Conservation (phyloP, 1,284 basidiomycete species). For the Rhodotorula glutinis region DNA sequence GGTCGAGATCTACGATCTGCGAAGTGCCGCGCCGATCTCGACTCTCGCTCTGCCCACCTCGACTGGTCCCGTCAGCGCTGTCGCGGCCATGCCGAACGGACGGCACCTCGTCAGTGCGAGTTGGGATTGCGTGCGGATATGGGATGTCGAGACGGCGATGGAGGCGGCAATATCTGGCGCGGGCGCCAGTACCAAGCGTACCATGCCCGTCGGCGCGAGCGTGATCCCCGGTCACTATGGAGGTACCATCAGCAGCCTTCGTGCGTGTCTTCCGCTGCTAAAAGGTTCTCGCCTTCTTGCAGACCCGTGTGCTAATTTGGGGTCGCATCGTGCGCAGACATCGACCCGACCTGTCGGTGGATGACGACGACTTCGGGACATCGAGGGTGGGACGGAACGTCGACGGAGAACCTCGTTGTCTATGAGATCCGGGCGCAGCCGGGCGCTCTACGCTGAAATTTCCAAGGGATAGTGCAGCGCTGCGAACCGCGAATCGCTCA, state of each 20-base stretch:
- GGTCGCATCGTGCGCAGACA: slow-evolving; percentile 56
- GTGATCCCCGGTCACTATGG: slow-evolving; percentile 97
- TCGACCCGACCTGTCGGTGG: slow-evolving; percentile 80
- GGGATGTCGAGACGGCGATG: slow-evolving; percentile 59
- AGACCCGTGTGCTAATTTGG: background rate
- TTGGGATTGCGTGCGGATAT: slow-evolving; percentile 87
- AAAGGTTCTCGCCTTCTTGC: too few relatives aligned
- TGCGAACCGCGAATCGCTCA: too few relatives aligned
- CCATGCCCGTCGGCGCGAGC: slow-evolving; percentile 68
- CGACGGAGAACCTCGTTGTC: slow-evolving; percentile 80
- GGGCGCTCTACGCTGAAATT: too few relatives aligned
- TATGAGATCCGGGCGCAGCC: slow-evolving; percentile 64
- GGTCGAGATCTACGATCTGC: slow-evolving; percentile 92
- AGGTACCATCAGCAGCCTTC: slow-evolving; percentile 76
- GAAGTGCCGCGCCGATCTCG: slow-evolving; percentile 55
- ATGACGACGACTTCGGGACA: slow-evolving; percentile 90
- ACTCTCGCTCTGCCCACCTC: slow-evolving; percentile 75
- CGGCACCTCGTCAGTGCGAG: slow-evolving; percentile 74
- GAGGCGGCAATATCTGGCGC: background rate
- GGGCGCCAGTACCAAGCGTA: slow-evolving; percentile 48
- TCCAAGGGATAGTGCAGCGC: too few relatives aligned
- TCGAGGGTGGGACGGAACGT: slow-evolving; percentile 89
- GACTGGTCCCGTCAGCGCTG: slow-evolving; percentile 86
- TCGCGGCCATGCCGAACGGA: slow-evolving; percentile 84
- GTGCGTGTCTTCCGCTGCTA: slow-evolving; percentile 19